Evolutionary conservation across 139 green algal species (phyloP).

Genomic region (Chlorella vulgaris): DNA sequence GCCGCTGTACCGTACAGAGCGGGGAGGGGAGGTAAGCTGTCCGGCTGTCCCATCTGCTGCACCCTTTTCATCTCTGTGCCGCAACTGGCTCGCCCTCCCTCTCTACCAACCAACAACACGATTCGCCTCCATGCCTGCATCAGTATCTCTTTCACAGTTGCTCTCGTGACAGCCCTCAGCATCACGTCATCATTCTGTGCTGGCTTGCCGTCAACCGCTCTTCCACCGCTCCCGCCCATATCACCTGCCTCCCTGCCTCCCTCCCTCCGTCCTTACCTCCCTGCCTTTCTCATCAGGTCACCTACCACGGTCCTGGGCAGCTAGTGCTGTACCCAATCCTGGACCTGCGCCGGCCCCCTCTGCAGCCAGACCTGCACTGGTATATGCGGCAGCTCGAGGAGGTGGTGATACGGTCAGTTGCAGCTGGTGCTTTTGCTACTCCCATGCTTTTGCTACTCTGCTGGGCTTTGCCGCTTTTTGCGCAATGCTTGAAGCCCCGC

Average conservation of each 20-base stretch:
- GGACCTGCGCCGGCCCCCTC: conserved; percentile 52
- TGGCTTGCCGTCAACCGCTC: too few relatives aligned
- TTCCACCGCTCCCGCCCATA: too few relatives aligned
- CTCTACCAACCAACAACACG: too few relatives aligned
- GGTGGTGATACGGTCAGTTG: conserved; percentile 53
- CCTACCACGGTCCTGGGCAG: conserved; percentile 83
- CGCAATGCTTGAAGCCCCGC: too few relatives aligned
- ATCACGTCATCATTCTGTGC: background rate
- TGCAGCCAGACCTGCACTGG: conserved; percentile 77
- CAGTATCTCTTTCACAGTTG: too few relatives aligned
- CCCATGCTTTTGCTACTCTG: background rate
- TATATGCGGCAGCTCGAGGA: conserved; percentile 74
- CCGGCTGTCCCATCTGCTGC: background rate
- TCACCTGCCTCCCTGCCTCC: background rate
- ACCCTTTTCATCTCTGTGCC: too few relatives aligned
- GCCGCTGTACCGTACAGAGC: conserved; percentile 70
- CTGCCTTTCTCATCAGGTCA: conserved; percentile 39
- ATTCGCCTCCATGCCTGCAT: too few relatives aligned
- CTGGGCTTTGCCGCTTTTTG: too few relatives aligned
- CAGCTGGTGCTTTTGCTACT: background rate
- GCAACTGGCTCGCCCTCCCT: background rate
- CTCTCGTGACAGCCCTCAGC: background rate
- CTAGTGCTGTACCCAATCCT: conserved; percentile 84
- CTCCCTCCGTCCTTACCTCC: background rate
- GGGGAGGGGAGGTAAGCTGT: conserved; percentile 70